Evolutionary conservation across 139 green algal species (phyloP).

Genomic region (Volvox africanus): DNA sequence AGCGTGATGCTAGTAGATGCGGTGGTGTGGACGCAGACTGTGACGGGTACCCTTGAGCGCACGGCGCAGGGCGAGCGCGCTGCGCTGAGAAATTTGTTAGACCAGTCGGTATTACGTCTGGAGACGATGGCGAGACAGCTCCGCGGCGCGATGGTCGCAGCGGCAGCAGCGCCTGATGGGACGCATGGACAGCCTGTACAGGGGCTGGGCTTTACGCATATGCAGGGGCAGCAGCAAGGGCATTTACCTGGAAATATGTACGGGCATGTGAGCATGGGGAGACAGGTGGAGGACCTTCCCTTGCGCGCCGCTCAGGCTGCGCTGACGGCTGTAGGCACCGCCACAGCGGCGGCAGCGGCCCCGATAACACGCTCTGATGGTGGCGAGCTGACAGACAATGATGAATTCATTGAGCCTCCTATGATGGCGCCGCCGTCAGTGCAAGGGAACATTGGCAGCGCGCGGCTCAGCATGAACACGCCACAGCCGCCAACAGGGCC

Average conservation of each 20-base stretch:
- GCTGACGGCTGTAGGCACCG: slow-evolving; percentile 24
- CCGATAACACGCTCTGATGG: background rate
- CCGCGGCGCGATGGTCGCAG: slow-evolving; percentile 34
- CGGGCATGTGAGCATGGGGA: background rate
- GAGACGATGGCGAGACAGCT: slow-evolving; percentile 62
- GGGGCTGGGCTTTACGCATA: no score
- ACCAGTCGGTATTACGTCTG: slow-evolving; percentile 56
- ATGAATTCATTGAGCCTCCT: background rate
- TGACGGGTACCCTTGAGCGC: slow-evolving; percentile 39
- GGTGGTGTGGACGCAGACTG: slow-evolving; percentile 61
- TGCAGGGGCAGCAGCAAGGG: no score
- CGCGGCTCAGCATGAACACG: background rate
- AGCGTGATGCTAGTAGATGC: slow-evolving; percentile 54
- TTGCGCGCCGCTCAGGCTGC: background rate
- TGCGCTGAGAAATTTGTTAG: slow-evolving; percentile 51
- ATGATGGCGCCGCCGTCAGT: background rate
- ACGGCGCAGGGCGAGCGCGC: slow-evolving; percentile 36
- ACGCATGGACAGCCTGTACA: no score
- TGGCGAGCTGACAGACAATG: background rate
- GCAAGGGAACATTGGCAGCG: background rate
- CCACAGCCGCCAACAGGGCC: background rate
- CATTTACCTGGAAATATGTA: no score
- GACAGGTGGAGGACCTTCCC: slow-evolving; percentile 27
- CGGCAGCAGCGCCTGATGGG: background rate
- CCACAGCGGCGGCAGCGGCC: background rate